These are phyloP conservation scores for Torulaspora indica DNA, from an alignment of 805 yeast genomes.

Conservation along the genomic window DNA sequence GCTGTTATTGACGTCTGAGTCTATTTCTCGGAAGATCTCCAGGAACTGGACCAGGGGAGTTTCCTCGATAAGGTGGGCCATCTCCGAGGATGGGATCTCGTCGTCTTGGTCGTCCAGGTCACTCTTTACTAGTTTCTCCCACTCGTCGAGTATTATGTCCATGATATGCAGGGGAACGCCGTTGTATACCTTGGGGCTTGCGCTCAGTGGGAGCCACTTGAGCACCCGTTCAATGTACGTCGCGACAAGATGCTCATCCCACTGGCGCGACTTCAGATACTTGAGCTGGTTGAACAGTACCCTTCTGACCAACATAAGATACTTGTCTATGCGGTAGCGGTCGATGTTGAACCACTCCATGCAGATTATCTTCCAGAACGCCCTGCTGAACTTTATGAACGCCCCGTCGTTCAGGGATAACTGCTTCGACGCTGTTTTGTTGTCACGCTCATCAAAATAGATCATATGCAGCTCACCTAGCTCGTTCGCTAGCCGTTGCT, in stretches of 20 bases:
- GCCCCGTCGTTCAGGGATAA: constrained; percentile 29
- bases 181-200: constrained; percentile 55
- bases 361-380: constrained; percentile 76
- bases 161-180: constrained; percentile 81
- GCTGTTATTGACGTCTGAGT: constrained; percentile 43
- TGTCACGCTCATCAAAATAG: constrained; percentile 33
- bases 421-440: constrained; percentile 10
- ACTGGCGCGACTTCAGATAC: constrained; percentile 48
- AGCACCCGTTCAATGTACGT: constrained; percentile 44
- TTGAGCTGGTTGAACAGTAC: constrained; percentile 61
- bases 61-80: constrained; percentile 35
- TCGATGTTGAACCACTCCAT: constrained; percentile 84
- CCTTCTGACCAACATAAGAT: constrained; percentile 72
- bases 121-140: constrained; percentile 56
- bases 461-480: constrained; percentile 48
- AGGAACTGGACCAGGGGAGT: constrained; percentile 55
- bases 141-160: constrained; percentile 80
- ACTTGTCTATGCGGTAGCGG: constrained; percentile 82
- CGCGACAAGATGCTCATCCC: constrained; percentile 48
- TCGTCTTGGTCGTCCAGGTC: constrained; percentile 48
- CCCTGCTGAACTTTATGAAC: constrained; percentile 52
- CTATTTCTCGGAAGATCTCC: constrained; percentile 54
- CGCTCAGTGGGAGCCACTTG: constrained; percentile 48
- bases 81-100: constrained; percentile 38
- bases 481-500: constrained; percentile 72